Base-by-base conservation (phyloP, 768 basidiomycete genomes). In the Lactarius akahatsu region DNA sequence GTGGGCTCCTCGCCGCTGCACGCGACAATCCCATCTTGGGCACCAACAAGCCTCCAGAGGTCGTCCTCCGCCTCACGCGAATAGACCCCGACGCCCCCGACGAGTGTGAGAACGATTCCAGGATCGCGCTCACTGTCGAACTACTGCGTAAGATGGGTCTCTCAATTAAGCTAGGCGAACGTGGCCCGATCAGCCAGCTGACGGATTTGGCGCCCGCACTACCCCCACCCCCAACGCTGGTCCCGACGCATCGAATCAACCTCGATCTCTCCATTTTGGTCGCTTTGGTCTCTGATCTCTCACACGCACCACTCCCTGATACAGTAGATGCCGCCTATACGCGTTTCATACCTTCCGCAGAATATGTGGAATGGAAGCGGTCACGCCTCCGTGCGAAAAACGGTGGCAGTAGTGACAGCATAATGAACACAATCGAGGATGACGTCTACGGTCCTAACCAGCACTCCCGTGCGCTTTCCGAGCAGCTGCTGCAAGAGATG, bases 251-350 rank as follows among this genome's bases (percentile, higher is more conserved):
- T 7, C 77, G 81, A 57, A 80, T 96, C 75, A 91, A 94, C 69
- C 82, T 95, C 40, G 94, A 96, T 73, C 80, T 96, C 13, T 94
- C 92, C 0, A 82, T 90, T 1, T 82, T 96, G 56, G 89, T 96
- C 62, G 93, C 94, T 0, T 81, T 95, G 34, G 82, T 91, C 52
- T 92, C 91, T 13, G 92, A 93, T 68, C 85, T 92, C 60, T 89
- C 90, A 0, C 93, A 95, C 74, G 80, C 87, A 0, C 79, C 82
- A 1, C 78, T 93, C 0, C 94, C 93, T 0, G 50, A 66, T 0
- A 79, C 81, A 0, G 70, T 81, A 0, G 82, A 83, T 16, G 88
- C 87, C 40, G 86, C 91, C 0, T 80, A 85, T 23, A 73, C 75
- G 15, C 82, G 90, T 4, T 96, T 92, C 71, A 79, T 85, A 11